Evolutionary conservation across 1,139 yeast genomes (phyloP).

Genomic region (Geotrichum carabidarum): DNA sequence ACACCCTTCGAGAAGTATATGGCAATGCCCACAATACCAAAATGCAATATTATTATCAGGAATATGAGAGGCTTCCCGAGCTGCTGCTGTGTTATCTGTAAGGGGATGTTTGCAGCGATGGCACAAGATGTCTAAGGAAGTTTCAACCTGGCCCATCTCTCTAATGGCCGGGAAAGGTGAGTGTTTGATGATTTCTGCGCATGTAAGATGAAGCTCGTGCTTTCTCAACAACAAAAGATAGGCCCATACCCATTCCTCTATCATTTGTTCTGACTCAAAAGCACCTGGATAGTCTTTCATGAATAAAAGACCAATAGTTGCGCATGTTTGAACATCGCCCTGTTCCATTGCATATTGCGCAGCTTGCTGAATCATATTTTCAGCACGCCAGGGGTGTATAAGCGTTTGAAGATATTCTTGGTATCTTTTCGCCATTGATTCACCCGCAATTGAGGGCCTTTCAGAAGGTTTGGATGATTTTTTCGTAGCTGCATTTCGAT

Average conservation of each 20-base stretch:
- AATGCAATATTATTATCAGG: conserved; percentile 47
- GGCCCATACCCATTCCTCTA: conserved; percentile 53
- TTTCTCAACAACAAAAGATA: conserved; percentile 57
- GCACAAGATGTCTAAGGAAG: conserved; percentile 62
- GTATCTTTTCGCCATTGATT: neutral
- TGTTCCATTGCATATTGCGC: conserved; percentile 52
- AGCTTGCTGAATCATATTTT: conserved; percentile 43
- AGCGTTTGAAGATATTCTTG: conserved; percentile 33
- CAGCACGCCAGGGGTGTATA: conserved; percentile 48
- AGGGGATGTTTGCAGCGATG: conserved; percentile 60
- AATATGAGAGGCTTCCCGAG: neutral
- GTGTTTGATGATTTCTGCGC: conserved; percentile 53
- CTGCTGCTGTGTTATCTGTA: conserved; percentile 51
- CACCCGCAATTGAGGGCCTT: too few species aligned
- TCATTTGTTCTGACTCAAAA: conserved; percentile 27
- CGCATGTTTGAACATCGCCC: conserved; percentile 62
- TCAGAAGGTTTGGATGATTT: too few species aligned
- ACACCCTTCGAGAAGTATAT: conserved; percentile 58
- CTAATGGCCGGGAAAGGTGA: conserved; percentile 44
- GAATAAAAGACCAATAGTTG: conserved; percentile 57
- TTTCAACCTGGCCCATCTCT: conserved; percentile 48
- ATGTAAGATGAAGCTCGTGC: conserved; percentile 50
- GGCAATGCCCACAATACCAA: conserved; percentile 82
- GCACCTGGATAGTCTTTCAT: conserved; percentile 40
- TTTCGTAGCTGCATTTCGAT: too few species aligned